A percentile compares a stretch with the other conserved stretches of the same genome.
Conservation (phyloP, 1,284 basidiomycete species). For the Ustilago nuda region DNA sequence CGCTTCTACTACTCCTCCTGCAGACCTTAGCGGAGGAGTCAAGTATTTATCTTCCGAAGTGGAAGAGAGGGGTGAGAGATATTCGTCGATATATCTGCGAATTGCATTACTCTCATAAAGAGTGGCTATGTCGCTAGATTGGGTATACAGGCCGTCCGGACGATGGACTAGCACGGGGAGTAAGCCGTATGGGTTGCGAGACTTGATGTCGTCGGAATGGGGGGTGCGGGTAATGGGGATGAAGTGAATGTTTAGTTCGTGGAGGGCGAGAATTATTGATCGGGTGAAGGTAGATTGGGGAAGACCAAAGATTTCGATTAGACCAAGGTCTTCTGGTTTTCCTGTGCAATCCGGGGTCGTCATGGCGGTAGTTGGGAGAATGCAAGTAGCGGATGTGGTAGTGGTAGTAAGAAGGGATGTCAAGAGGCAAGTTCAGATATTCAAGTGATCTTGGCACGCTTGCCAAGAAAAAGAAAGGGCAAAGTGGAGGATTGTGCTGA, state of each 20-base stretch:
- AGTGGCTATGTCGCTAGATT: slow-evolving; percentile 19
- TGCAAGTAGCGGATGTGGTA: background rate
- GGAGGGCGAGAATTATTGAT: slow-evolving; percentile 27
- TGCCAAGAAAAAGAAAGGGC: background rate
- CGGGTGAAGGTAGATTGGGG: slow-evolving; percentile 39
- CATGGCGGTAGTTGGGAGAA: slow-evolving; percentile 17
- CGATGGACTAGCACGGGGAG: slow-evolving; percentile 43
- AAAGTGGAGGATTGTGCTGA: slow-evolving; percentile 1
- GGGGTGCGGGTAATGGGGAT: slow-evolving; percentile 22
- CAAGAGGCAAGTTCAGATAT: background rate
- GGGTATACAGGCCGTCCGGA: slow-evolving; percentile 40
- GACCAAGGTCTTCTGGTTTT: slow-evolving; percentile 36
- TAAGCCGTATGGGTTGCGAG: slow-evolving; percentile 37
- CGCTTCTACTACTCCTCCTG: slow-evolving; percentile 8
- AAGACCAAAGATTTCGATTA: slow-evolving; percentile 42
- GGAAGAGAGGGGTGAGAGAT: slow-evolving; percentile 18
- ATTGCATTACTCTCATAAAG: slow-evolving; percentile 43
- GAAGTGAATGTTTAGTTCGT: slow-evolving; percentile 41
- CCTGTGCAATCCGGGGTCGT: slow-evolving; percentile 36
- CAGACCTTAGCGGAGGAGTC: slow-evolving; percentile 16
- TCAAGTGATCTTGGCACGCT: background rate
- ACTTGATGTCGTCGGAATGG: slow-evolving; percentile 33
- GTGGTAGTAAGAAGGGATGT: background rate
- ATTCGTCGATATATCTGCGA: slow-evolving; percentile 47
- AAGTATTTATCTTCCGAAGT: slow-evolving; percentile 1